Percentiles rank a stretch among this genome's conserved stretches.
These are phyloP conservation scores for Sporothrix mexicana DNA, from an alignment of 2,329 filamentous ascomycete species.

Conservation along the genomic window DNA sequence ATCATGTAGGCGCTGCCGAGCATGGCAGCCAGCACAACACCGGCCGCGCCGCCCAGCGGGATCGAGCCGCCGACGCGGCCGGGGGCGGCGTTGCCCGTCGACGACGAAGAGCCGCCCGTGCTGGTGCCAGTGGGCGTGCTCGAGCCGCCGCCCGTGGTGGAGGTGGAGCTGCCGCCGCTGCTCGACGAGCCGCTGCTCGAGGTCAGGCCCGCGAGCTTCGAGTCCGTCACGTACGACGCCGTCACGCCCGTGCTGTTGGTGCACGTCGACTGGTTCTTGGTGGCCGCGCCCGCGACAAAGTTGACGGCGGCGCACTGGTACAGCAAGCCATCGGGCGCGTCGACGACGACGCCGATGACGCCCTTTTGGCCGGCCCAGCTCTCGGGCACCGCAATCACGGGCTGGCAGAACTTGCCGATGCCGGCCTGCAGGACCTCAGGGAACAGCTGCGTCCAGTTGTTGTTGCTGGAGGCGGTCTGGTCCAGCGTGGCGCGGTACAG, in stretches of 20 bases:
- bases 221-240: conserved; percentile 43
- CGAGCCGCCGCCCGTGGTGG: conserved; percentile 33
- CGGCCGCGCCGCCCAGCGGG: conserved; percentile 29
- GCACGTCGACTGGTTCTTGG: conserved; percentile 43
- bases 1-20: conserved; percentile 35
- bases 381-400: conserved; percentile 54
- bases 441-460: conserved; percentile 62
- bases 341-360: conserved; percentile 57
- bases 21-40: conserved; percentile 28
- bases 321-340: conserved; percentile 61
- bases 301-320: conserved; percentile 55
- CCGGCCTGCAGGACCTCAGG: conserved; percentile 61
- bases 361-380: conserved; percentile 62
- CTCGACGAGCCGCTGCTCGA: conserved; percentile 30
- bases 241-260: conserved; percentile 48
- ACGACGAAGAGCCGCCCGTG: conserved; percentile 21
- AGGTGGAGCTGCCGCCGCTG: conserved; percentile 31
- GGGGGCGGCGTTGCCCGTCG: conserved; percentile 32
- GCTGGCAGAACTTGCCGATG: conserved; percentile 60
- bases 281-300: conserved; percentile 55
- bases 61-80: conserved; percentile 27
- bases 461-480: conserved; percentile 49
- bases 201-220: conserved; percentile 44
- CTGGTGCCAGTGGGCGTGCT: conserved; percentile 15
- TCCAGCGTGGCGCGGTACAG: conserved; percentile 64